These are phyloP conservation scores for Cairneyella variabilis DNA, from an alignment of 495 filamentous ascomycete genomes.

Conservation along the genomic window DNA sequence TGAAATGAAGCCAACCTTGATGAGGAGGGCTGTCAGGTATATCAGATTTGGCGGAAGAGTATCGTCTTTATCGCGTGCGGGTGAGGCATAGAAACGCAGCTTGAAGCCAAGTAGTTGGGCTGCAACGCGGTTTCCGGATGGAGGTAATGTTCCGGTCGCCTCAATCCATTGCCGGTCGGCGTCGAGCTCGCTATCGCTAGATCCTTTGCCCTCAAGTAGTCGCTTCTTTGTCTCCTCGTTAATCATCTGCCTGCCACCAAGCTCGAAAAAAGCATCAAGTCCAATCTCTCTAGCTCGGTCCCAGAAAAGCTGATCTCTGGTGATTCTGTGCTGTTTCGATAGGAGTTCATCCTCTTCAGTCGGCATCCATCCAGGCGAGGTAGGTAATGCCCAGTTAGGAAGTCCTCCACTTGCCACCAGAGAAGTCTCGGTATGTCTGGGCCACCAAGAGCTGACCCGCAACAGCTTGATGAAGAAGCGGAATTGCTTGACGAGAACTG, in stretches of 20 bases:
- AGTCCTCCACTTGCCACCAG: constrained; percentile 41
- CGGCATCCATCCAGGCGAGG: constrained; percentile 49
- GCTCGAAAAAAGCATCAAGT: constrained; percentile 82
- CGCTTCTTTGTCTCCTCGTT: constrained; percentile 41
- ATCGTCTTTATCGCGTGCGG: constrained; percentile 62
- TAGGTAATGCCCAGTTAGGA: constrained; percentile 78
- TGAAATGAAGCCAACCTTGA: constrained; percentile 98
- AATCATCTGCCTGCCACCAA: constrained; percentile 57
- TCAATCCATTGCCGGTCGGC: constrained; percentile 68
- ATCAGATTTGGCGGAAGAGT: constrained; percentile 84
- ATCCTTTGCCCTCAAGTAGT: constrained; percentile 39
- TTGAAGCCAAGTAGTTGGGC: constrained; percentile 97
- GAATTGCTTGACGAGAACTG: constrained; percentile 77
- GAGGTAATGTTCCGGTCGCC: constrained; percentile 73
- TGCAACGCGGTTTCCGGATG: constrained; percentile 81
- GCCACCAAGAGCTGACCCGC: constrained; percentile 95
- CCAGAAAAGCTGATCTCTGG: constrained; percentile 80
- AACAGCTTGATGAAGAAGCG: constrained; percentile 92
- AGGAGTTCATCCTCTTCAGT: constrained; percentile 62
- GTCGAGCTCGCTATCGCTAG: constrained; percentile 33
- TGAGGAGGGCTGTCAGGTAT: constrained; percentile 82
- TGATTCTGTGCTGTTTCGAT: constrained; percentile 44
- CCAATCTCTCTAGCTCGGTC: constrained; percentile 68
- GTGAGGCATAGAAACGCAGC: constrained; percentile 83
- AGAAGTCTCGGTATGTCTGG: constrained; percentile 45